Base-by-base conservation (phyloP, 2,329 filamentous ascomycete genomes). In the Xylaria sp. region DNA sequence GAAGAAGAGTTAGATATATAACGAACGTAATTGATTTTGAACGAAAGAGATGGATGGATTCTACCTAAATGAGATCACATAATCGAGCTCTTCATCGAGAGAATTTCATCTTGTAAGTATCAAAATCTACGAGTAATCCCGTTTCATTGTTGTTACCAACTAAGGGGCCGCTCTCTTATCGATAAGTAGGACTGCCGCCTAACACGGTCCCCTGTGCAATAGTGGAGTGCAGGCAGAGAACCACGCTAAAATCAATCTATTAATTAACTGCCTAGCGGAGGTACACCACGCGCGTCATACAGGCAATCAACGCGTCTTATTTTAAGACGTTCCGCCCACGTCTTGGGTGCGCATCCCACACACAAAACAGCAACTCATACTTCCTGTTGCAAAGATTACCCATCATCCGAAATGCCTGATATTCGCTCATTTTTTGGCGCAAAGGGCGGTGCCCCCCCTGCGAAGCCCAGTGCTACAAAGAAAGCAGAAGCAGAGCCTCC, bases 351-450 rank as follows among this genome's bases (percentile, higher is more conserved):
- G 39, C 45, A 63, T 34, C 36, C 32, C 23, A 57, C 53, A 18
- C n/a, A 61, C 39, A 28, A 63, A 46, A 36, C 13, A 55, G 41
- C 53, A 43, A 41, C 18, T 20, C 43, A 36, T 32, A 43, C 61
- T 50, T 59, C 53, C 28, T 18, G 12, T 25, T 53, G 10, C 23
- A 6, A 30, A 28, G 8, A 34, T 55, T 43, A 15, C 45, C 8
- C 23, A 41, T 34, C 30, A 41, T 20, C 50, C 50, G 59, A 58
- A 59, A 97, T 97, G 94, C 89, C 94, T 70, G 95, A 98, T 81
- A 98, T 97, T 76, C 88, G 94, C 77, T 93, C 86, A 74, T 98
- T 97, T 81, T 97, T 98, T 83, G 90, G 91, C 63, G 89, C 91
- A 69, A 94, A 94, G 79, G 88, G 89, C 60, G 85, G 87, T 71